A percentile compares a stretch with the other conserved stretches of the same genome.
Evolutionary conservation across 805 yeast genomes (phyloP).

Genomic region (Candida coquimbonensis): DNA sequence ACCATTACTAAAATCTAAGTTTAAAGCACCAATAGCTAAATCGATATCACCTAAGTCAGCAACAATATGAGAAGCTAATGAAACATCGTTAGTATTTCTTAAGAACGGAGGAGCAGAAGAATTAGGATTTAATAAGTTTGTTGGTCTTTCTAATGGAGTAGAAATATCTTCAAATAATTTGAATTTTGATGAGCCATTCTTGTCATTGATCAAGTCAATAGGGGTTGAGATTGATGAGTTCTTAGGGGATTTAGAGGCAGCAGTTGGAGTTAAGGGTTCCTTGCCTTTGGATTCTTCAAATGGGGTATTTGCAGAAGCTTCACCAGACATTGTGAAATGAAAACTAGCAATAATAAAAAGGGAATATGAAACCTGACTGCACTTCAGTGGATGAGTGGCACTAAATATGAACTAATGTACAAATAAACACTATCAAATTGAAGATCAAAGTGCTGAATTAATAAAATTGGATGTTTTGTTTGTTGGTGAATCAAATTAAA

Average conservation of each 20-base stretch:
- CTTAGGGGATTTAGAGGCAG: conserved; percentile 5
- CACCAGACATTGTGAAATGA: conserved; percentile 10
- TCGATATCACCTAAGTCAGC: conserved; percentile 19
- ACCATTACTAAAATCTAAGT: conserved; percentile 18
- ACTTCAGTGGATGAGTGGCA: neutral
- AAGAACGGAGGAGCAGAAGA: conserved; percentile 23
- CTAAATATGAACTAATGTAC: neutral
- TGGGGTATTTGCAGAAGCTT: conserved; percentile 15
- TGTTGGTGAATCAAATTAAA: no score
- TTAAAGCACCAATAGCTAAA: conserved; percentile 22
- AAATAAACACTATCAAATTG: neutral
- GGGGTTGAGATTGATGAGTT: conserved; percentile 15
- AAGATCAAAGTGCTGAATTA: no score
- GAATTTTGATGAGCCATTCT: conserved; percentile 13
- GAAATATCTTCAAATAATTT: conserved; percentile 13
- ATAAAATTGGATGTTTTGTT: no score
- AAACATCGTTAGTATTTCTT: conserved; percentile 10
- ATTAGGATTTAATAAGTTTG: conserved; percentile 11
- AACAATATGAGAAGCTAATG: conserved; percentile 8
- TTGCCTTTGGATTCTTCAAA: conserved; percentile 8
- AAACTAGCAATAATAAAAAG: neutral
- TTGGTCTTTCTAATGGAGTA: conserved; percentile 21
- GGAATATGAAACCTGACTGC: neutral
- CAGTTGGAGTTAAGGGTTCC: conserved; percentile 11
- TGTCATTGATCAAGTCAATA: conserved; percentile 4